Evolutionary conservation across 179 eudicot species (phyloP).

Genomic region (Amaranthus tricolor): DNA sequence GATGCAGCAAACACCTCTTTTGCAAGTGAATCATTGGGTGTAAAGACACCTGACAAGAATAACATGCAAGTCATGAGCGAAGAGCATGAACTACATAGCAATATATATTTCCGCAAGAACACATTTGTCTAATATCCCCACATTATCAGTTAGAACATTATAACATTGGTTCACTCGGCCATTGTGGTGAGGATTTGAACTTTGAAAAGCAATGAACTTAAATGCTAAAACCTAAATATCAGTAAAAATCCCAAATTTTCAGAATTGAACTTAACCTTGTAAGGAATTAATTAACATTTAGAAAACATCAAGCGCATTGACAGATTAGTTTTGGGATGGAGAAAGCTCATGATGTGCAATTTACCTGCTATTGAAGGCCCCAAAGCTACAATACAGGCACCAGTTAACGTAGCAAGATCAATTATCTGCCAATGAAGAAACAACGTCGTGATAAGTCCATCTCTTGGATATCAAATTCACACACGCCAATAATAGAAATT

Average conservation of each 20-base stretch:
- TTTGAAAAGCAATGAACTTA: background rate
- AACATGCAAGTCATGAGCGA: background rate
- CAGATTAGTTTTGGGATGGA: background rate
- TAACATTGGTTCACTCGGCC: background rate
- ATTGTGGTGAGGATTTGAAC: background rate
- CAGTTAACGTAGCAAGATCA: conserved; percentile 94
- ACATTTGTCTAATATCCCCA: background rate
- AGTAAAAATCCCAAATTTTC: too few species aligned
- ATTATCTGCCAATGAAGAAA: conserved; percentile 56
- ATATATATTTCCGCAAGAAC: background rate
- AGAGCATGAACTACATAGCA: background rate
- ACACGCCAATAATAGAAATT: too few species aligned
- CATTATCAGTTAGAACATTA: background rate
- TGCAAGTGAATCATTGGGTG: conserved; percentile 81
- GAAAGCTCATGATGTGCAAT: background rate
- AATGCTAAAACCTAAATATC: too few species aligned
- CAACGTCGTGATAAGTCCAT: background rate
- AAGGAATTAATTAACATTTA: background rate
- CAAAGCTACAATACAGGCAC: conserved; percentile 84
- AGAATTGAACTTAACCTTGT: background rate
- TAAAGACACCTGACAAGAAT: conserved; percentile 59
- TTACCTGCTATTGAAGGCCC: conserved; percentile 97
- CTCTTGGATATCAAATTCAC: background rate
- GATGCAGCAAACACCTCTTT: conserved; percentile 79
- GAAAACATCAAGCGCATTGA: background rate